Evolutionary conservation across 176 grass and related monocot species (phyloP).

Genomic region (Eragrostis nindensis): DNA sequence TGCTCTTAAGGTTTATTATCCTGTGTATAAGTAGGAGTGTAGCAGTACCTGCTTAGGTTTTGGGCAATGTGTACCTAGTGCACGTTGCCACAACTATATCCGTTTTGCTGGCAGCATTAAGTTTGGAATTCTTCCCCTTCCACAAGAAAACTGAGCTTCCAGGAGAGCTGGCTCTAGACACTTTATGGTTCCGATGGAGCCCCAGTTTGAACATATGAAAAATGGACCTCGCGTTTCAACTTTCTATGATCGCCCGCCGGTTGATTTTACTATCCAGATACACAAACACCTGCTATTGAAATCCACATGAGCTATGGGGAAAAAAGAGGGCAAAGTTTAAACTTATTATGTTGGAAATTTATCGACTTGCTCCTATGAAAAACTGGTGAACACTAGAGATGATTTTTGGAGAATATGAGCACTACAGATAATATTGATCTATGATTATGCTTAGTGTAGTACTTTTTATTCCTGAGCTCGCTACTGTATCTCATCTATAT

Average conservation of each 20-base stretch:
- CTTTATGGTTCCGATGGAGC: no score
- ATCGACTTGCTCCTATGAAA: no score
- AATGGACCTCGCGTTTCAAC: background rate
- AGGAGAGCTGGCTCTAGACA: background rate
- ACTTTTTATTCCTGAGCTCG: background rate
- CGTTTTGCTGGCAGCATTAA: background rate
- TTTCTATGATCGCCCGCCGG: background rate
- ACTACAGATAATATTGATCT: no score
- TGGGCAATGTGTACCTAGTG: background rate
- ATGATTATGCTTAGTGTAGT: background rate
- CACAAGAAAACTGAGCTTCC: constrained; percentile 22
- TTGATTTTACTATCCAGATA: background rate
- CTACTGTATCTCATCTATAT: background rate
- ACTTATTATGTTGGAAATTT: no score
- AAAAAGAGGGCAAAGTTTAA: no score
- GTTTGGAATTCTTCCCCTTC: constrained; percentile 28
- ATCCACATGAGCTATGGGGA: no score
- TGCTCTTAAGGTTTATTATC: no score
- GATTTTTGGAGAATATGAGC: no score
- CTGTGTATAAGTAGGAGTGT: background rate
- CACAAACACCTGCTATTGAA: background rate
- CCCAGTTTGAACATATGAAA: background rate
- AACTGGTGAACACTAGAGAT: no score
- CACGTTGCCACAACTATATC: no score
- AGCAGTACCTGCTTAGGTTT: background rate